These are phyloP conservation scores for Lepiota subincarnata DNA, from an alignment of 768 basidiomycete species.

Conservation along the genomic window DNA sequence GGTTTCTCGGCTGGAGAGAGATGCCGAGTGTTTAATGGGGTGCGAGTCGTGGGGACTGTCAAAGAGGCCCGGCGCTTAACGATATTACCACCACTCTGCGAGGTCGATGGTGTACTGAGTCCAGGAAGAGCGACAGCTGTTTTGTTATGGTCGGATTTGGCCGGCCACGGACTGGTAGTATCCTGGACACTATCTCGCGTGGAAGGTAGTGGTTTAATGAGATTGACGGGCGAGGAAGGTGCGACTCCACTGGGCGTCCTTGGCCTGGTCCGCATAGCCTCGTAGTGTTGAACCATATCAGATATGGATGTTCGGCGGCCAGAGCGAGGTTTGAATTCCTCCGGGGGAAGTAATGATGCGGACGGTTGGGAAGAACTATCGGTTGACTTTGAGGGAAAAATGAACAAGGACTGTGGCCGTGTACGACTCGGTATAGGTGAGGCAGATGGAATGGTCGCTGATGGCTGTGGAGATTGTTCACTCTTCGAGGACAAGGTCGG, in stretches of 20 bases:
- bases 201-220: not conserved
- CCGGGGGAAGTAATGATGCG: constrained; percentile 42
- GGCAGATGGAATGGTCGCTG: constrained; percentile 15
- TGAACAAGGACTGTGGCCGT: constrained; percentile 81
- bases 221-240: constrained; percentile 19
- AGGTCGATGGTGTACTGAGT: constrained; percentile 2
- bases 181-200: constrained; percentile 2
- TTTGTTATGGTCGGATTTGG: not conserved
- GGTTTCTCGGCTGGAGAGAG: not conserved
- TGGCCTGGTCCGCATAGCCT: constrained; percentile 45
- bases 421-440: constrained; percentile 35
- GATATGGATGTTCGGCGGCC: constrained; percentile 68
- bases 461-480: constrained; percentile 18
- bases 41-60: not conserved
- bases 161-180: not conserved
- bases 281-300: constrained; percentile 82
- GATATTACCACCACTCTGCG: not conserved
- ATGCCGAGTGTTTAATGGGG: not conserved
- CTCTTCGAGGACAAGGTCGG: not conserved
- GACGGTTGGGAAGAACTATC: constrained; percentile 33
- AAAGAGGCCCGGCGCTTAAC: constrained; percentile 7
- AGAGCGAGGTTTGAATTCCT: constrained; percentile 37
- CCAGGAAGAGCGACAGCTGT: constrained; percentile 5
- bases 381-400: constrained; percentile 55
- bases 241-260: not conserved